Evolutionary conservation across 768 basidiomycete genomes (phyloP).

Genomic region (Suillus cothurnatus): DNA sequence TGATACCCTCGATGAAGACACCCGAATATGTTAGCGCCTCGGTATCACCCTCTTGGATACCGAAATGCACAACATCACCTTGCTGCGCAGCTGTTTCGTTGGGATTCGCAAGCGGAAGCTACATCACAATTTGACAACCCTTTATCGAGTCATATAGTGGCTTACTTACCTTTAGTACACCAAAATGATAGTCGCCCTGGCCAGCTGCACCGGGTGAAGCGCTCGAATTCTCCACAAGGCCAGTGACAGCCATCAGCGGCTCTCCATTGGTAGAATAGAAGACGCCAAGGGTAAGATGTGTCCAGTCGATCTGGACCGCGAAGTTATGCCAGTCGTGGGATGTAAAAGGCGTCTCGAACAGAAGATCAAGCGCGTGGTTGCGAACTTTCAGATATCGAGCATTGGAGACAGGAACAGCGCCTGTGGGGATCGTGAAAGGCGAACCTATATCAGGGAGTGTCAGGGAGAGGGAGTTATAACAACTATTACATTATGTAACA

Average conservation of each 20-base stretch:
- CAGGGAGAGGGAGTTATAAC: neutral
- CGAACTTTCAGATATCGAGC: constrained; percentile 55
- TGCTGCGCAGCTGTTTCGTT: constrained; percentile 47
- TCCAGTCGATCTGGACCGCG: constrained; percentile 60
- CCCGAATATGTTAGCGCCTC: constrained; percentile 62
- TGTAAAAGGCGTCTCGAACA: constrained; percentile 52
- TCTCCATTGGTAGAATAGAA: constrained; percentile 49
- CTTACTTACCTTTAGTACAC: constrained; percentile 53
- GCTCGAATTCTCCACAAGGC: constrained; percentile 43
- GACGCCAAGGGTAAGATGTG: constrained; percentile 47
- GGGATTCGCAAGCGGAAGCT: constrained; percentile 58
- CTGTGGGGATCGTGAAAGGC: constrained; percentile 57
- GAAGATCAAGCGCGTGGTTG: constrained; percentile 53
- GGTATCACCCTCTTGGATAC: constrained; percentile 57
- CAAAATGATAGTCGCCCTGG: constrained; percentile 64
- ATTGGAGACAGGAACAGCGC: constrained; percentile 40
- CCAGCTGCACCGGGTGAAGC: constrained; percentile 43
- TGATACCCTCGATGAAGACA: constrained; percentile 51
- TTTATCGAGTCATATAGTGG: neutral
- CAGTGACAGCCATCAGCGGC: constrained; percentile 45
- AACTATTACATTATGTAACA: neutral
- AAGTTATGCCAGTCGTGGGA: constrained; percentile 59
- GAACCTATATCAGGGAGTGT: constrained; percentile 41
- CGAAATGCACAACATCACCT: constrained; percentile 57
- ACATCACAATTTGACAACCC: neutral